Percentiles rank a stretch among this genome's conserved stretches.
phyloP scores from a whole-genome alignment of 345 rosid genomes.

The Capsella bursapastoris region DNA sequence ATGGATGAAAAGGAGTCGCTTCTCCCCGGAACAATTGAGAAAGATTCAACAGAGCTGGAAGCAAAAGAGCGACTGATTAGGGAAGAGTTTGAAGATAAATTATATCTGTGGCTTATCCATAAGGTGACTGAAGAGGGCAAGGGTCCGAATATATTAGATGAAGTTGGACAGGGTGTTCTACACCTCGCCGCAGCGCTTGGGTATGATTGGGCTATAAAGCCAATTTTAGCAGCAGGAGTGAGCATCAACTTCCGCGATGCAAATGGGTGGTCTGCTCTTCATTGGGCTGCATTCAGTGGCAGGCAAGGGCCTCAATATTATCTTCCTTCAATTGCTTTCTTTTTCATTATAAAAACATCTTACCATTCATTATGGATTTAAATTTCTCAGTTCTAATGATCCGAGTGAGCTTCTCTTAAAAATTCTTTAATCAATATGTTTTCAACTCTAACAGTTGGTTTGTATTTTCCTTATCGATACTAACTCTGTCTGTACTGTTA shows the following conservation, averaged over 20 bases:
- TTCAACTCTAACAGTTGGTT: constrained; percentile 19
- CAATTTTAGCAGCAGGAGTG: constrained; percentile 73
- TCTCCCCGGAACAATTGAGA: constrained; percentile 24
- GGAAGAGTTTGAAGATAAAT: constrained; percentile 64
- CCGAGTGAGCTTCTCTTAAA: constrained; percentile 10
- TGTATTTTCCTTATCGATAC: neutral
- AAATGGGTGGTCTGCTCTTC: constrained; percentile 96
- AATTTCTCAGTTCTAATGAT: constrained; percentile 17
- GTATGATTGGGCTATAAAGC: constrained; percentile 82
- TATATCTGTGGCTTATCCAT: constrained; percentile 78
- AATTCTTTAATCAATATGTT: neutral
- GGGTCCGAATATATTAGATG: constrained; percentile 71
- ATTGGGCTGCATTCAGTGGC: constrained; percentile 93
- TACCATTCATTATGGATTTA: constrained; percentile 5
- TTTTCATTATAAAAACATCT: neutral
- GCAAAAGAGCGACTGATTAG: constrained; percentile 50
- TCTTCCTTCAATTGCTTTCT: constrained; percentile 16
- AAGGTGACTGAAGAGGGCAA: constrained; percentile 75
- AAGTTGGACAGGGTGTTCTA: constrained; percentile 79
- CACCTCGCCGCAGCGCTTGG: constrained; percentile 92
- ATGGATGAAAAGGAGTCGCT: constrained; percentile 72
- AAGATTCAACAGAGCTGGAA: constrained; percentile 40
- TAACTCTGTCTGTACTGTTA: constrained; percentile 27
- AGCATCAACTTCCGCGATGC: constrained; percentile 85
- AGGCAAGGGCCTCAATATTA: constrained; percentile 59